A percentile compares a stretch with the other conserved stretches of the same genome.
Evolutionary conservation across 1,139 yeast species (phyloP).

Genomic region (Kluyveromyces sp.): DNA sequence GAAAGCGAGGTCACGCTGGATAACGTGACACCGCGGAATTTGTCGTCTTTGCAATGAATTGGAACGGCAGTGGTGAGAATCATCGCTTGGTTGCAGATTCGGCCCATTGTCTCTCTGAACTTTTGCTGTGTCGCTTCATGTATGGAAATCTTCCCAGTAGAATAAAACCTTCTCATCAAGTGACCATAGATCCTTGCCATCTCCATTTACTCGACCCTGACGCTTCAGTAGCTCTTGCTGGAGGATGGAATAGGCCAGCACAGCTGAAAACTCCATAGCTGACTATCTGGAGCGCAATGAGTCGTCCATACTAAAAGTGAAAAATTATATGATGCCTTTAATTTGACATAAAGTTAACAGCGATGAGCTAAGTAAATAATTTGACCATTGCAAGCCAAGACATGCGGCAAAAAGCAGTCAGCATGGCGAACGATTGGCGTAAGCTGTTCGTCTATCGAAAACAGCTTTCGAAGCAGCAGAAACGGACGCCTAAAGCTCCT

Average conservation of each 20-base stretch:
- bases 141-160: conserved; percentile 2
- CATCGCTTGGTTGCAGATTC: conserved; percentile 37
- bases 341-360: neutral
- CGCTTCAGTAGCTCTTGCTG: neutral
- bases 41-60: conserved; percentile 10
- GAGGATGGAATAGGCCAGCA: no score
- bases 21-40: conserved; percentile 62
- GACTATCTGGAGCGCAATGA: no score
- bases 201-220: neutral
- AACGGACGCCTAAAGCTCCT: neutral
- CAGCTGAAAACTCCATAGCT: no score
- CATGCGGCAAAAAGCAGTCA: no score
- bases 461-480: neutral
- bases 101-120: conserved; percentile 36
- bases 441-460: neutral
- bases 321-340: neutral
- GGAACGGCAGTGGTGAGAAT: conserved; percentile 33
- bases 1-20: conserved; percentile 78
- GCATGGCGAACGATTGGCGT: neutral
- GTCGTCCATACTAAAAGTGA: neutral
- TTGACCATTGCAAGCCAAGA: no score
- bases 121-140: conserved; percentile 19
- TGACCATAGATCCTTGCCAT: neutral
- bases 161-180: neutral
- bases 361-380: neutral